Conservation (phyloP, 2,329 filamentous ascomycete species). For the Microcyclosporella mali region DNA sequence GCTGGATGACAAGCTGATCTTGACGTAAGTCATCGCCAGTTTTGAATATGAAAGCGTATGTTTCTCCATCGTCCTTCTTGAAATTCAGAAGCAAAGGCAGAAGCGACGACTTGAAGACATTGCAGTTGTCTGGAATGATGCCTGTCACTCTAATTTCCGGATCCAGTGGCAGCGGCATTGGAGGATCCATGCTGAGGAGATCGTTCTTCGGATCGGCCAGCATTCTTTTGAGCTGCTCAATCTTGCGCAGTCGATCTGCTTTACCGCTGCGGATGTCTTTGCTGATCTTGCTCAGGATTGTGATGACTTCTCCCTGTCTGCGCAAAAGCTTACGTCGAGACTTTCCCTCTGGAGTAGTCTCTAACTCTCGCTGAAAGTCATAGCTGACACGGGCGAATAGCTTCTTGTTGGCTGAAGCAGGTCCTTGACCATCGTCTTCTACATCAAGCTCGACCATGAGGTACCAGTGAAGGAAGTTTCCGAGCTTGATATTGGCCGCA, state of each 20-base stretch:
- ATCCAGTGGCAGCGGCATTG: conserved; percentile 81
- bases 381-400: conserved; percentile 91
- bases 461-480: conserved; percentile 97
- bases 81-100: conserved; percentile 89
- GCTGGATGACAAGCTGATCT: conserved; percentile 94
- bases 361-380: conserved; percentile 87
- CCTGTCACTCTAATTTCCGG: conserved; percentile 74
- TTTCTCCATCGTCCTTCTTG: conserved; percentile 67
- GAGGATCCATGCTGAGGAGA: conserved; percentile 72
- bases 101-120: conserved; percentile 92
- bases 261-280: conserved; percentile 78
- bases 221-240: conserved; percentile 76
- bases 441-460: conserved; percentile 89
- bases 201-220: conserved; percentile 88
- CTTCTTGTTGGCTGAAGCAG: conserved; percentile 60
- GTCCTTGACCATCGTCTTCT: conserved; percentile 58
- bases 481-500: conserved; percentile 78
- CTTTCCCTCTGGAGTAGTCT: conserved; percentile 61
- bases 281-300: conserved; percentile 80
- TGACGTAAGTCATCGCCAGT: conserved; percentile 84
- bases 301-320: conserved; percentile 83
- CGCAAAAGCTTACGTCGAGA: conserved; percentile 70
- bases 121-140: conserved; percentile 74
- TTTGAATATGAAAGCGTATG: conserved; percentile 94
- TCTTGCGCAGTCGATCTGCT: conserved; percentile 71